Percentiles rank a stretch among this genome's conserved stretches.
phyloP scores from a whole-genome alignment of 805 yeast species.

The Wickerhamiella lipophila region DNA sequence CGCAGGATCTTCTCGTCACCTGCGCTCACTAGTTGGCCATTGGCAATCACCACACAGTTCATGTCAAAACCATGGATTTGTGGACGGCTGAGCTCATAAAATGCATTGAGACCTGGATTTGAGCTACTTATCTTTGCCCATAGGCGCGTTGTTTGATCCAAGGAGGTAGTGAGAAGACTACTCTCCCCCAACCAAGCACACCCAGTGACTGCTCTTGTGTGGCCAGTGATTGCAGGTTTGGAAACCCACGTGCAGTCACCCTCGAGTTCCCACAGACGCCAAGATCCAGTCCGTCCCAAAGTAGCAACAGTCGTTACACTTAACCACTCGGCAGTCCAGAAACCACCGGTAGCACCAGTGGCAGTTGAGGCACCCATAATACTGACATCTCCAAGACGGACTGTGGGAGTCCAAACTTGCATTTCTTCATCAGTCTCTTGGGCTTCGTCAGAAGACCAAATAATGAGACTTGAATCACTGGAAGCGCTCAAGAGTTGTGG shows the following conservation, averaged over 20 bases:
- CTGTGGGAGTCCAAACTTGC: constrained; percentile 64
- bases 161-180: constrained; percentile 61
- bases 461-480: constrained; percentile 84
- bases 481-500: constrained; percentile 65
- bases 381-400: constrained; percentile 80
- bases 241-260: constrained; percentile 26
- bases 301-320: constrained; percentile 42
- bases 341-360: constrained; percentile 81
- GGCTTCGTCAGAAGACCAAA: constrained; percentile 79
- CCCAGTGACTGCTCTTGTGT: constrained; percentile 63
- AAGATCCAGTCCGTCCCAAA: constrained; percentile 85
- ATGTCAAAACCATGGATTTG: constrained; percentile 98
- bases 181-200: constrained; percentile 49
- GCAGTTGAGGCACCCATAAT: constrained; percentile 97
- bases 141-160: constrained; percentile 87
- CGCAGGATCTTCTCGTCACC: constrained; percentile 92
- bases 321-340: constrained; percentile 64
- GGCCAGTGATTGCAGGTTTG: constrained; percentile 54
- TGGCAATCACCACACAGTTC: constrained; percentile 59
- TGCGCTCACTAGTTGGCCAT: constrained; percentile 66
- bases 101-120: constrained; percentile 31
- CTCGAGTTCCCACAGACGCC: constrained; percentile 57
- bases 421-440: constrained; percentile 41
- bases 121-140: constrained; percentile 34
- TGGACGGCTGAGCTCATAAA: constrained; percentile 94